Evolutionary conservation across 371 early-diverging fungal species (phyloP).

Genomic region (Rhizopus sp.): DNA sequence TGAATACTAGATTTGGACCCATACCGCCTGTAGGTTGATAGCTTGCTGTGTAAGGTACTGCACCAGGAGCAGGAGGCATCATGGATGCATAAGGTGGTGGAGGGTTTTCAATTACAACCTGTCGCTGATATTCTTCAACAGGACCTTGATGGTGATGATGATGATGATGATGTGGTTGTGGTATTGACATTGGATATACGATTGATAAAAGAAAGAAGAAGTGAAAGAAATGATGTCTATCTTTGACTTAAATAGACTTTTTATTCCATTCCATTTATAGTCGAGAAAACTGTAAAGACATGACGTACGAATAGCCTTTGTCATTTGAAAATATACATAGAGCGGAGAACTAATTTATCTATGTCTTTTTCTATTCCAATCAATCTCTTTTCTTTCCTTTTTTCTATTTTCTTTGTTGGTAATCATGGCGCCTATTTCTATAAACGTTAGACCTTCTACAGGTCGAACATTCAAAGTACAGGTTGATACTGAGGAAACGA

Average conservation of each 20-base stretch:
- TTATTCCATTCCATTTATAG: too few relatives aligned
- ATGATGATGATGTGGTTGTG: not conserved
- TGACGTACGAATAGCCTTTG: too few relatives aligned
- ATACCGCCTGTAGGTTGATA: constrained; percentile 11
- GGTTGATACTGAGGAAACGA: constrained; percentile 37
- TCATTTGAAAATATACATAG: too few relatives aligned
- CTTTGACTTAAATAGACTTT: too few relatives aligned
- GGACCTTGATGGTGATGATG: not conserved
- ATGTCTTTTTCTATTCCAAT: not conserved
- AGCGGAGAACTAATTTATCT: constrained; percentile 1
- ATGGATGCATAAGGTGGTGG: not conserved
- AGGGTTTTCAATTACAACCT: not conserved
- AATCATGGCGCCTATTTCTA: constrained; percentile 16
- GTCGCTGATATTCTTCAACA: not conserved
- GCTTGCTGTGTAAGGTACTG: not conserved
- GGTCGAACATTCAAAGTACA: constrained; percentile 41
- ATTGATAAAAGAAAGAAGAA: too few relatives aligned
- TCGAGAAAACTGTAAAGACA: too few relatives aligned
- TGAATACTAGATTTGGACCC: constrained; percentile 27
- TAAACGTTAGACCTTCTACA: constrained; percentile 47
- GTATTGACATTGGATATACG: not conserved
- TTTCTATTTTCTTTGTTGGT: not conserved
- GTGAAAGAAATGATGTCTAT: too few relatives aligned
- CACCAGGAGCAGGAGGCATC: not conserved
- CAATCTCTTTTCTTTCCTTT: not conserved